A percentile compares a stretch with the other conserved stretches of the same genome.
These are phyloP conservation scores for Hericium coralloides DNA, from an alignment of 768 basidiomycete species.

Conservation along the genomic window DNA sequence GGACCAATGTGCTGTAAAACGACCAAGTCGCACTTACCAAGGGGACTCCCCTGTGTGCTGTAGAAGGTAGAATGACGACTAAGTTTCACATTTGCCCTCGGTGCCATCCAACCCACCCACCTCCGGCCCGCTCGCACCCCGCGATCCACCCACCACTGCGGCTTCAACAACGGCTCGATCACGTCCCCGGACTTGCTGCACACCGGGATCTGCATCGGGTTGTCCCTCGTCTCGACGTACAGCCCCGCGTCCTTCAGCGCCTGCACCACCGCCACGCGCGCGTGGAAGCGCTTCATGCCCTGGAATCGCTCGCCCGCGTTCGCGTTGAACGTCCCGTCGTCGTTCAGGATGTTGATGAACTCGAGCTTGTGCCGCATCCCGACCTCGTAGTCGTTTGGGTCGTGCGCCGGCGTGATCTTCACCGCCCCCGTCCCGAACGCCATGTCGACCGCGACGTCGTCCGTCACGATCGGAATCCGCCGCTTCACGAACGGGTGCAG, in stretches of 20 bases:
- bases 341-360: constrained; percentile 92
- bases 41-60: too few species aligned
- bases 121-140: too few species aligned
- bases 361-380: constrained; percentile 80
- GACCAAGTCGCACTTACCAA: too few species aligned
- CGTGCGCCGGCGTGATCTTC: constrained; percentile 98
- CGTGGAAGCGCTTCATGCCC: constrained; percentile 99
- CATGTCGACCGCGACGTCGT: constrained; percentile 83
- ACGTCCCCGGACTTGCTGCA: constrained; percentile 98
- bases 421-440: constrained; percentile 96
- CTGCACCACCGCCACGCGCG: constrained; percentile 74
- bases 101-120: too few species aligned
- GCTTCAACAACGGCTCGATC: constrained; percentile 91
- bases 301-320: constrained; percentile 78
- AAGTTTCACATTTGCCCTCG: too few species aligned
- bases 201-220: constrained; percentile 94
- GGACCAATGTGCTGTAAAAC: too few species aligned
- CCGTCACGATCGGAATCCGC: constrained; percentile 80
- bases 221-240: constrained; percentile 88
- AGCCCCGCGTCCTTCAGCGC: constrained; percentile 76
- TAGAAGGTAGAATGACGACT: too few species aligned
- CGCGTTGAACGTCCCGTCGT: constrained; percentile 91
- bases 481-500: constrained; percentile 84
- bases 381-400: constrained; percentile 94
- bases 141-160: constrained; percentile 99